Evolutionary conservation across 345 rosid species (phyloP).

Genomic region (Cardiospermum halicacabum): DNA sequence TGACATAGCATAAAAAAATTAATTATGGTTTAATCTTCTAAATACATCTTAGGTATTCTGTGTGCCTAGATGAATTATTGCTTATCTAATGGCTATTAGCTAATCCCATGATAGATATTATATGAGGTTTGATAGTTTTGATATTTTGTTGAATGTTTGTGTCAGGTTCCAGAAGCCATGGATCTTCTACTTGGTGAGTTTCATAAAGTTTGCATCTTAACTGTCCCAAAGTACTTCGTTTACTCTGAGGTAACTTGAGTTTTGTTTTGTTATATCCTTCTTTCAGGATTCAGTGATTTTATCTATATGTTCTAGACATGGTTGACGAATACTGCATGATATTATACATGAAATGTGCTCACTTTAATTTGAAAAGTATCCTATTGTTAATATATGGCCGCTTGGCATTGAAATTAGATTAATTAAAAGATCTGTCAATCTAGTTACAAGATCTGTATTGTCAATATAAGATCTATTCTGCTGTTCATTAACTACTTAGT

Average conservation of each 20-base stretch:
- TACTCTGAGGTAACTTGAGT: constrained; percentile 54
- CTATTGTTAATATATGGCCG: no score
- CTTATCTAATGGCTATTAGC: constrained; percentile 3
- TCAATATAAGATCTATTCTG: constrained; percentile 1
- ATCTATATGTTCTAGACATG: not conserved
- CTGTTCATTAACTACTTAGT: not conserved
- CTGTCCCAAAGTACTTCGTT: constrained; percentile 76
- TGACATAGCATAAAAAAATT: not conserved
- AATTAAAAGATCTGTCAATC: not conserved
- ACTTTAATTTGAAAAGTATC: not conserved
- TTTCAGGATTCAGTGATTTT: not conserved
- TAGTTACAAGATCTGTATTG: no score
- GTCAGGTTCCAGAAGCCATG: constrained; percentile 71
- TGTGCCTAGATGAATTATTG: not conserved
- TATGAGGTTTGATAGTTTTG: not conserved
- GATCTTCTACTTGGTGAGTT: constrained; percentile 87
- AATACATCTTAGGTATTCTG: not conserved
- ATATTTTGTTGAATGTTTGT: not conserved
- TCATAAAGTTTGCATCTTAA: constrained; percentile 80
- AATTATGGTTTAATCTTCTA: not conserved
- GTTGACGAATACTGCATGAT: no score
- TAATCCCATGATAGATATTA: not conserved
- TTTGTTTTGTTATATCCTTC: not conserved
- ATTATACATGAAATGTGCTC: no score
- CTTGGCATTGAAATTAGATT: no score